Conservation (phyloP, 1,139 yeast species). For the Taphrina communis region DNA sequence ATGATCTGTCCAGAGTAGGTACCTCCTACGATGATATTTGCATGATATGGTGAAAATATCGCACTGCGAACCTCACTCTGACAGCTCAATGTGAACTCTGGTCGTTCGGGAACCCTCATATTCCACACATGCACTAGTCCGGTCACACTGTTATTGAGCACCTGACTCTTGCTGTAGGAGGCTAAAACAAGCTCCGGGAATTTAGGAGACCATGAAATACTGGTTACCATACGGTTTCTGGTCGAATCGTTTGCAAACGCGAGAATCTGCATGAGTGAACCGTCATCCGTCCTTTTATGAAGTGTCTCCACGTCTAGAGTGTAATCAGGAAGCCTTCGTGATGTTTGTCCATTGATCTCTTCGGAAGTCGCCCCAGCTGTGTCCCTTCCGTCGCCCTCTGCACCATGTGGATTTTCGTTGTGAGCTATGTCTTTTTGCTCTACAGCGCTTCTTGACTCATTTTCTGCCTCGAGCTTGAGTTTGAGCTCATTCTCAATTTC, state of each 20-base stretch:
- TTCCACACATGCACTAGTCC: conserved; percentile 56
- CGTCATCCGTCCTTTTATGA: neutral
- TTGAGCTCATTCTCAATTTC: conserved; percentile 46
- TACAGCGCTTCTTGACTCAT: neutral
- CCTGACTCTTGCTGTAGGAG: conserved; percentile 49
- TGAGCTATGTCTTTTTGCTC: neutral
- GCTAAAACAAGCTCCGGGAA: conserved; percentile 57
- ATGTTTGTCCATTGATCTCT: neutral
- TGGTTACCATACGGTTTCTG: conserved; percentile 52
- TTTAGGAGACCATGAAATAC: conserved; percentile 56
- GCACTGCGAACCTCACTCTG: conserved; percentile 56
- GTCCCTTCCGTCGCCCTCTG: neutral
- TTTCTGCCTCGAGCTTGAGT: conserved; percentile 36
- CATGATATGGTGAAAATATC: conserved; percentile 54
- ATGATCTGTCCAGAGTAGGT: conserved; percentile 59
- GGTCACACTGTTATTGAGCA: conserved; percentile 11
- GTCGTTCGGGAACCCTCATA: conserved; percentile 52
- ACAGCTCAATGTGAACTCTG: conserved; percentile 61
- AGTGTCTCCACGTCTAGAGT: conserved; percentile 10
- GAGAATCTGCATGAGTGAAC: conserved; percentile 42
- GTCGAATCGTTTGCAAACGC: conserved; percentile 49
- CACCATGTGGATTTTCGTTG: neutral
- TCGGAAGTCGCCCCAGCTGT: neutral
- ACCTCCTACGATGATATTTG: conserved; percentile 56
- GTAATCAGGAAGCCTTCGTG: conserved; percentile 9